These are phyloP conservation scores for Brassica juncea DNA, from an alignment of 345 rosid genomes.

Conservation along the genomic window DNA sequence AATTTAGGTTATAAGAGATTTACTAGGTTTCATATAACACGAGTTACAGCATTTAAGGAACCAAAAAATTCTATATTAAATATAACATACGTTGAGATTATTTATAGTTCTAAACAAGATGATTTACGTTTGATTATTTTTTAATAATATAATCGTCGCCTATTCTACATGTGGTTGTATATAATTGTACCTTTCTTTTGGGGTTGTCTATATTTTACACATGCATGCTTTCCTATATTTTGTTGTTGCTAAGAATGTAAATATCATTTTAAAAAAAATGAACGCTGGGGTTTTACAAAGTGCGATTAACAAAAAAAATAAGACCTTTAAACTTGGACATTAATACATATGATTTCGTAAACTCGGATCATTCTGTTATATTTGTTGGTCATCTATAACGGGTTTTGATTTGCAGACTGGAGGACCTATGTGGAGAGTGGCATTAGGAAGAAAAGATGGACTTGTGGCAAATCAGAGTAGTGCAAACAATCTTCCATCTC, in stretches of 20 bases:
- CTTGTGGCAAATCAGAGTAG: slow-evolving; percentile 56
- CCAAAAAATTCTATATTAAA: not conserved
- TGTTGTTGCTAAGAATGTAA: too few species aligned
- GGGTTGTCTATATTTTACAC: not conserved
- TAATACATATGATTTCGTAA: not conserved
- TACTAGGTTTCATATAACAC: not conserved
- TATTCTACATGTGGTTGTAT: not conserved
- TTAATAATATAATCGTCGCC: too few species aligned
- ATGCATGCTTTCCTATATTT: not conserved
- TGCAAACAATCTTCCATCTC: slow-evolving; percentile 67
- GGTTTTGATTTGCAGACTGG: slow-evolving; percentile 57
- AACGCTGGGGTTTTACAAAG: too few species aligned
- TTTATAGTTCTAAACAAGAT: too few species aligned
- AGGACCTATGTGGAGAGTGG: slow-evolving; percentile 72
- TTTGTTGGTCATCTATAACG: slow-evolving; percentile 4
- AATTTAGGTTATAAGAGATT: not conserved
- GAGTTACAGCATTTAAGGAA: not conserved
- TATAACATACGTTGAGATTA: too few species aligned
- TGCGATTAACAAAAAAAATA: too few species aligned
- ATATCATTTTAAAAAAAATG: too few species aligned
- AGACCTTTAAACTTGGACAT: too few species aligned
- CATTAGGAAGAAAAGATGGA: slow-evolving; percentile 78
- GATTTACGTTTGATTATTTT: too few species aligned
- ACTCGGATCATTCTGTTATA: not conserved
- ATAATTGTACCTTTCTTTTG: not conserved